A percentile compares a stretch with the other conserved stretches of the same genome.
phyloP scores from a whole-genome alignment of 352 stramenopile species.

The Plasmopara muralis region DNA sequence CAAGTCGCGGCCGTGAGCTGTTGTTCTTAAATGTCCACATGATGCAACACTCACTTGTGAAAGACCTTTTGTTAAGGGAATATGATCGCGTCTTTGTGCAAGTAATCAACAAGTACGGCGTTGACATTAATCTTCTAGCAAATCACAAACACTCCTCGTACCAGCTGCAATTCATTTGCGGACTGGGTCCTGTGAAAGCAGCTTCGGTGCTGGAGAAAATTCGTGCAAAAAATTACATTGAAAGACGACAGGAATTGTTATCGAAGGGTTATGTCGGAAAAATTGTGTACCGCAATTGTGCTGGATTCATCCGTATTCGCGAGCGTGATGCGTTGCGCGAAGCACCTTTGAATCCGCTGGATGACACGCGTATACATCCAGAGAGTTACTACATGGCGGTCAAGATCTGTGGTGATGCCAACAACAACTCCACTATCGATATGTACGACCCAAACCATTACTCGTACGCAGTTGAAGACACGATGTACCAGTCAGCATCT shows the following conservation, averaged over 20 bases:
- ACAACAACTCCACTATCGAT: slow-evolving; percentile 89
- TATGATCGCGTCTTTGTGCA: slow-evolving; percentile 85
- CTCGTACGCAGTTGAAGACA: slow-evolving; percentile 86
- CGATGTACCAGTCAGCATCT: slow-evolving; percentile 86
- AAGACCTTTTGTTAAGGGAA: slow-evolving; percentile 77
- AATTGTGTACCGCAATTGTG: slow-evolving; percentile 84
- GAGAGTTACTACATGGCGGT: slow-evolving; percentile 90
- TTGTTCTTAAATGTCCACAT: slow-evolving; percentile 81
- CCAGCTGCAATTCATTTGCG: slow-evolving; percentile 83
- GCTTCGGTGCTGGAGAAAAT: slow-evolving; percentile 76
- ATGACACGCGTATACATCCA: slow-evolving; percentile 84
- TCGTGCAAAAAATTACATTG: slow-evolving; percentile 77
- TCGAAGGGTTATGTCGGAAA: slow-evolving; percentile 79
- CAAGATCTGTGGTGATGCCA: slow-evolving; percentile 87
- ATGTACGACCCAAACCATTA: slow-evolving; percentile 90
- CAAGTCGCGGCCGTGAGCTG: slow-evolving; percentile 69
- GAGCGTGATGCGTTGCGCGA: slow-evolving; percentile 82
- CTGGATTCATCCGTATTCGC: slow-evolving; percentile 82
- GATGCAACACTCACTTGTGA: slow-evolving; percentile 83
- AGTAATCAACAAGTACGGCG: slow-evolving; percentile 81
- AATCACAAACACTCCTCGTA: slow-evolving; percentile 87
- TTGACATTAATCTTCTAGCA: slow-evolving; percentile 85
- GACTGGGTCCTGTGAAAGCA: slow-evolving; percentile 78
- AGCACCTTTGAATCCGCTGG: slow-evolving; percentile 74
- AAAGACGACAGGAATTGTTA: slow-evolving; percentile 80